Base-by-base conservation (phyloP, 2,329 filamentous ascomycete species). In the Pseudopyrenochaeta lycopersici region DNA sequence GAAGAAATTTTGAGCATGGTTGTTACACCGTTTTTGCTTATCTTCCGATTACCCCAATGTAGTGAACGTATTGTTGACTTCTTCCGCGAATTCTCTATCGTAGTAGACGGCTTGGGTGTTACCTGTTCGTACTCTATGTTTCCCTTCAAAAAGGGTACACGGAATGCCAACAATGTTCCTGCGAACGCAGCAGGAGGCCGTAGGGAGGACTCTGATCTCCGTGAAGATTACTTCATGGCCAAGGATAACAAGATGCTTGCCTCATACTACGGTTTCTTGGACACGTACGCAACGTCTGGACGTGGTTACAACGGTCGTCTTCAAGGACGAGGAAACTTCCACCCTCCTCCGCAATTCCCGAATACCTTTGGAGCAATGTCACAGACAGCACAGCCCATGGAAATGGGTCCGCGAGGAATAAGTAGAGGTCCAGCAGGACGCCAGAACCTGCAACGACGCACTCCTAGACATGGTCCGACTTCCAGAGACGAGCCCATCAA, bases 171-270 rank as follows among this genome's bases (percentile, higher is more conserved):
- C 42, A 83, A 82, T 60, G 75, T 77, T n/a, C 61, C 74, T 56
- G 55, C 75, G 63, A 76, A 77, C 53, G 62, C 76, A 65, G 66
- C 60, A 27, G 70, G 67, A 6, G 65, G 70, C 54, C 54, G 73
- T 63, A 59, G 74, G 66, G 59, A 82, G n/a, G 90, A 92, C 35
- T 52, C 58, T 6, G 74, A 74, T 71, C 84, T 92, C 9, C 87
- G 95, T 10, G 91, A 95, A 54, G 93, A 97, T 64, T 98, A 98
- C 73, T 98, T 95, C 71, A 88, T 91, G 18, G 92, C 92, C 9
- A 97, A 97, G 71, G 93, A 99, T 68, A 91, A 93, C 58, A 99
- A 99, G 79, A 97, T 99, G 91, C 89, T 95, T n/a, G 91, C 92
- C 14, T 98, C 94, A 0, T 95, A 97, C 72, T 93, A 95, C 68